A percentile compares a stretch with the other conserved stretches of the same genome.
These are phyloP conservation scores for Xanthoconium purpureum DNA, from an alignment of 768 basidiomycete genomes.

Conservation along the genomic window DNA sequence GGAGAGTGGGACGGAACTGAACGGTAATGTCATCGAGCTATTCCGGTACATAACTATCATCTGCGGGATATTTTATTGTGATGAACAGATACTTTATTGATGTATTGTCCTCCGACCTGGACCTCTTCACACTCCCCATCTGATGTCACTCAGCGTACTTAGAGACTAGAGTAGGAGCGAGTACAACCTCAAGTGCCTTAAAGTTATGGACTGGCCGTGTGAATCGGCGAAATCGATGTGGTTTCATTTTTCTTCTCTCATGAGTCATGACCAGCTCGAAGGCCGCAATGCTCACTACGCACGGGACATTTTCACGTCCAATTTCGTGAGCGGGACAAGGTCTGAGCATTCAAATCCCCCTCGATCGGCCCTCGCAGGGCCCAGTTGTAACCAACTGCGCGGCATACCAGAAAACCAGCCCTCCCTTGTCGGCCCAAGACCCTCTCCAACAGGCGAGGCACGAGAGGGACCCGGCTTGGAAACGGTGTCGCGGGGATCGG, in stretches of 20 bases:
- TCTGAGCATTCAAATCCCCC: constrained; percentile 69
- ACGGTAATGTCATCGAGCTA: not conserved
- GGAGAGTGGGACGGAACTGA: constrained; percentile 20
- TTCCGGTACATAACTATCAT: not conserved
- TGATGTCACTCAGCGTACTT: too few relatives aligned
- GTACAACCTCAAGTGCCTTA: too few relatives aligned
- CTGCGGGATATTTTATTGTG: not conserved
- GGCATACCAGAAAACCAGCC: constrained; percentile 65
- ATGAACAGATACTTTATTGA: not conserved
- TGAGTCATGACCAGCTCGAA: constrained; percentile 42
- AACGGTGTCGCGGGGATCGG: constrained; percentile 53
- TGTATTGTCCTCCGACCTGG: not conserved
- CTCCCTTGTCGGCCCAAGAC: constrained; percentile 40
- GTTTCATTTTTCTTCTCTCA: too few relatives aligned
- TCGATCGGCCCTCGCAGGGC: constrained; percentile 61
- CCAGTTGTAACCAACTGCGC: constrained; percentile 55
- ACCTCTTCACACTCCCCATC: too few relatives aligned
- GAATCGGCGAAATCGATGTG: too few relatives aligned
- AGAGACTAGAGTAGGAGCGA: too few relatives aligned
- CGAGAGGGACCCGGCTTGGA: constrained; percentile 35
- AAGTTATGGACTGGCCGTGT: too few relatives aligned
- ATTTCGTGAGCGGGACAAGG: constrained; percentile 76
- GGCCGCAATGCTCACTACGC: constrained; percentile 67
- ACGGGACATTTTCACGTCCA: constrained; percentile 39
- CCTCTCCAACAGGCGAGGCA: constrained; percentile 26